Conservation (phyloP, 2,329 filamentous ascomycete species). For the Fusarium fracticaudum region DNA sequence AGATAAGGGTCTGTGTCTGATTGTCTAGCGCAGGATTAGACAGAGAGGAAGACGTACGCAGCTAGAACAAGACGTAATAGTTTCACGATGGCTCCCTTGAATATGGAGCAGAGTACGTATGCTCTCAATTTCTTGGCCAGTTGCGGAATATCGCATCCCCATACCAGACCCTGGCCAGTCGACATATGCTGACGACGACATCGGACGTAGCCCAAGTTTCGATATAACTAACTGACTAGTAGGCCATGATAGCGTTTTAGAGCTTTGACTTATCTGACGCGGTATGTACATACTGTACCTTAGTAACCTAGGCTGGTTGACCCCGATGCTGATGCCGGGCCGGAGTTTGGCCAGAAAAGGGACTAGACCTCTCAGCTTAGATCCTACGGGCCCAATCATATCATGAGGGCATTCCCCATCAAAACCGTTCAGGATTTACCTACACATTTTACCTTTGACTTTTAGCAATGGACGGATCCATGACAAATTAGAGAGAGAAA, state of each 20-base stretch:
- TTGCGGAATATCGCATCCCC: conserved; percentile 1
- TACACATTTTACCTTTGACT: neutral
- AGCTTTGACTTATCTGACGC: conserved; percentile 18
- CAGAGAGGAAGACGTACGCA: conserved; percentile 15
- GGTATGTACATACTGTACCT: neutral
- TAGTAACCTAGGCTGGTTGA: neutral
- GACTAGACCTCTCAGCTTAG: conserved; percentile 3
- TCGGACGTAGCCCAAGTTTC: neutral
- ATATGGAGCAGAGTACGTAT: conserved; percentile 25
- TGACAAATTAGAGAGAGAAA: neutral
- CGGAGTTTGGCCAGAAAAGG: conserved; percentile 18
- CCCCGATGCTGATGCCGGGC: conserved; percentile 10
- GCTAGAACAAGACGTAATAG: conserved; percentile 22
- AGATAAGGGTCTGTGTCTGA: conserved; percentile 3
- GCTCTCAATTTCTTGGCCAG: conserved; percentile 1
- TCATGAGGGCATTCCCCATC: conserved; percentile 3
- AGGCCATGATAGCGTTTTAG: conserved; percentile 10
- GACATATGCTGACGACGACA: conserved; percentile 23
- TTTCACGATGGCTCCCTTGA: conserved; percentile 15
- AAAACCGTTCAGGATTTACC: neutral
- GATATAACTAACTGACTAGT: neutral
- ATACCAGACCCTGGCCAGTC: conserved; percentile 10
- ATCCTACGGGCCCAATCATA: conserved; percentile 1
- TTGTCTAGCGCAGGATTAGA: neutral
- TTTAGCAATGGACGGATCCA: neutral